phyloP scores from a whole-genome alignment of 169 alveolate genomes.

The Babesia sp. region DNA sequence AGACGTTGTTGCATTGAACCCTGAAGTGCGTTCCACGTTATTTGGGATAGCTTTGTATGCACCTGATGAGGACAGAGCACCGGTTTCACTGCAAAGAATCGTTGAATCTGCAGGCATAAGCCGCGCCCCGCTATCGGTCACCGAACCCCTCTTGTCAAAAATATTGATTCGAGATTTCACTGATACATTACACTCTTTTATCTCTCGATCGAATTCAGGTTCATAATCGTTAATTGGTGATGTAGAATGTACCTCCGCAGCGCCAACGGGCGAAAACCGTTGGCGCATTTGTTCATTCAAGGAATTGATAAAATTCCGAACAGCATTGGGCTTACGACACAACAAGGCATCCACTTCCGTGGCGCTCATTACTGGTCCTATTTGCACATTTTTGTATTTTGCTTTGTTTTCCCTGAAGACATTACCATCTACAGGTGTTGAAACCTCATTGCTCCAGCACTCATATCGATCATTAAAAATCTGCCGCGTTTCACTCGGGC shows the following conservation, averaged over 20 bases:
- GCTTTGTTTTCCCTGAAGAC: conserved; percentile 23
- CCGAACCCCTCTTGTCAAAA: background rate
- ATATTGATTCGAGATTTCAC: conserved; percentile 9
- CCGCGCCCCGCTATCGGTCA: background rate
- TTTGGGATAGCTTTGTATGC: too few relatives aligned
- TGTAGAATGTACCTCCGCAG: background rate
- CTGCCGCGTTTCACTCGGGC: background rate
- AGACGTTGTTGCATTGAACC: too few relatives aligned
- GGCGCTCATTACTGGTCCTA: conserved; percentile 41
- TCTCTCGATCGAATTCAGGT: conserved; percentile 22
- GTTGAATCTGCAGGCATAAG: background rate
- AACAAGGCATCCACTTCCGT: conserved; percentile 60
- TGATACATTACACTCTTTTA: conserved; percentile 22
- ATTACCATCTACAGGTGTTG: background rate
- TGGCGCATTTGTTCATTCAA: conserved; percentile 41
- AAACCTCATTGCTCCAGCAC: conserved; percentile 27
- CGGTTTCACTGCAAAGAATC: background rate
- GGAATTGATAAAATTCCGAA: conserved; percentile 44
- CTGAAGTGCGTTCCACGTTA: too few relatives aligned
- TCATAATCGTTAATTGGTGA: background rate
- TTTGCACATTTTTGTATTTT: conserved; percentile 29
- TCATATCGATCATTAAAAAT: conserved; percentile 1
- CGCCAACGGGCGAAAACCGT: background rate
- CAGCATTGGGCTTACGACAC: conserved; percentile 57
- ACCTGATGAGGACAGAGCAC: too few relatives aligned